Evolutionary conservation across 306 rosid species (phyloP).

Genomic region (Lathyrus aphaca): DNA sequence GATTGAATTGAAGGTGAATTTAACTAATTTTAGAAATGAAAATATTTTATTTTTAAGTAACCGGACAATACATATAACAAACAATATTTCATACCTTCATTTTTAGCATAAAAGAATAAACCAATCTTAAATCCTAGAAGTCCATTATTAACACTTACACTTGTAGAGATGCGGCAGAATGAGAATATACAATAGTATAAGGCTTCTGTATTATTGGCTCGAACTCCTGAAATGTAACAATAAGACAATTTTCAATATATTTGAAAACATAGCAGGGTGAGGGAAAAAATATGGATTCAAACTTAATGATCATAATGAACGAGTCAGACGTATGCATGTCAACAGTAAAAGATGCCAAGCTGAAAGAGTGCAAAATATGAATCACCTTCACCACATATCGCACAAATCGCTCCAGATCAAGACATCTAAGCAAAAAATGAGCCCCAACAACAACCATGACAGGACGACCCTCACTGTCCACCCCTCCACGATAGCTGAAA

Average conservation of each 20-base stretch:
- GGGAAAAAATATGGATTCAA: constrained; percentile 1
- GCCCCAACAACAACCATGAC: constrained; percentile 98
- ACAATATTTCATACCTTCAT: constrained; percentile 5
- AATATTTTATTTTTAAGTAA: not conserved
- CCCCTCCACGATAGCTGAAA: constrained; percentile 96
- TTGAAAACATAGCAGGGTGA: constrained; percentile 8
- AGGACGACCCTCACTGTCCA: constrained; percentile 93
- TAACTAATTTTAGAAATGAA: constrained; percentile 29
- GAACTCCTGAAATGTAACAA: constrained; percentile 73
- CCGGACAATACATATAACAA: constrained; percentile 27
- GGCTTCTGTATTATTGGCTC: constrained; percentile 97
- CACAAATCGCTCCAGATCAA: constrained; percentile 92
- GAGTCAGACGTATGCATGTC: constrained; percentile 19
- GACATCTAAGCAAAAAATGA: constrained; percentile 93
- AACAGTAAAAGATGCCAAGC: constrained; percentile 27
- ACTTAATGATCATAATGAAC: constrained; percentile 5
- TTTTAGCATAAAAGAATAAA: constrained; percentile 22
- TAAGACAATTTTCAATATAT: constrained; percentile 32
- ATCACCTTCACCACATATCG: constrained; percentile 82
- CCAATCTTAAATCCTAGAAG: constrained; percentile 31
- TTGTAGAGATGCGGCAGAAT: constrained; percentile 96
- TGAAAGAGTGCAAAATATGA: constrained; percentile 38
- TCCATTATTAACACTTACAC: constrained; percentile 62
- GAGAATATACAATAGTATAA: constrained; percentile 87
- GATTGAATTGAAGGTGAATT: constrained; percentile 10